Conservation (phyloP, 2,329 filamentous ascomycete genomes). For the Fusarium protoensiforme region DNA sequence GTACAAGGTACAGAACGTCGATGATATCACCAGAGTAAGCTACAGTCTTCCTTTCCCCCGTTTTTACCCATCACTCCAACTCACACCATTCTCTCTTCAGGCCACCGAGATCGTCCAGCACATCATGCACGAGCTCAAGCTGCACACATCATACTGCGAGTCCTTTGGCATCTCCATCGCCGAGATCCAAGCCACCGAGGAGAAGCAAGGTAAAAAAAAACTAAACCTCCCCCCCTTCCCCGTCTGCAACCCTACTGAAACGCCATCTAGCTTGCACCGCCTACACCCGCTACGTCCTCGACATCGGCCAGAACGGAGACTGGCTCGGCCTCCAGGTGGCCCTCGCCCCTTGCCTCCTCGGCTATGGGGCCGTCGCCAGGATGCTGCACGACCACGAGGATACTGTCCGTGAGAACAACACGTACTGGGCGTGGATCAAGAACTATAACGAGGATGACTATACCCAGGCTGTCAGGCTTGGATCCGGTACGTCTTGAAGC, state of each 20-base stretch:
- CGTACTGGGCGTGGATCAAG: slow-evolving; percentile 91
- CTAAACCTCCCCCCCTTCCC: background rate
- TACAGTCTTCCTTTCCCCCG: slow-evolving; percentile 35
- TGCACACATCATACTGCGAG: slow-evolving; percentile 86
- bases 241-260: background rate
- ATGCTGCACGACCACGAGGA: slow-evolving; percentile 72
- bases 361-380: slow-evolving; percentile 83
- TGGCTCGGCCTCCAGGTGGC: slow-evolving; percentile 88
- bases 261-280: slow-evolving; percentile 74
- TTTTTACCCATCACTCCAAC: background rate
- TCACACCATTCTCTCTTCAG: slow-evolving; percentile 30
- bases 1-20: slow-evolving; percentile 82
- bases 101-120: slow-evolving; percentile 73
- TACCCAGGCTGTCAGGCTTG: slow-evolving; percentile 74
- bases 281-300: slow-evolving; percentile 87
- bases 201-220: slow-evolving; percentile 72
- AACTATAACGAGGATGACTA: slow-evolving; percentile 90
- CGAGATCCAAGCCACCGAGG: slow-evolving; percentile 78
- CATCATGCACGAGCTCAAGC: slow-evolving; percentile 80
- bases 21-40: slow-evolving; percentile 75
- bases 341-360: slow-evolving; percentile 88
- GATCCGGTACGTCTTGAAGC: slow-evolving; percentile 64
- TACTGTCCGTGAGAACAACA: slow-evolving; percentile 73
- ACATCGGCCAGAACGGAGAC: slow-evolving; percentile 88
- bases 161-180: slow-evolving; percentile 80